These are phyloP conservation scores for Arachnopeziza araneosa DNA, from an alignment of 2,329 filamentous ascomycete species.

Conservation along the genomic window DNA sequence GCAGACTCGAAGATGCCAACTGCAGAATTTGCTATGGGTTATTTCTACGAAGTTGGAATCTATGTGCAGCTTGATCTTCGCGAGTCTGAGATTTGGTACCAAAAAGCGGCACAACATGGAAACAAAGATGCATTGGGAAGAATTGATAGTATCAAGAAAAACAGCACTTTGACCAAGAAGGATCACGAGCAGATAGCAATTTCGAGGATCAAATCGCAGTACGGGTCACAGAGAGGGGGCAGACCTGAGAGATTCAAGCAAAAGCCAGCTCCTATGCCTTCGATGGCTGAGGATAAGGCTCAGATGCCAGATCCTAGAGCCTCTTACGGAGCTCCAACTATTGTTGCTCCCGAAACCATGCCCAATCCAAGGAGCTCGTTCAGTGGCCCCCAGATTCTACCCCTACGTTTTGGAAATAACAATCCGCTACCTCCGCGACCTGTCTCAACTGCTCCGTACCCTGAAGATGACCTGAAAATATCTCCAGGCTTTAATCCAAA, in stretches of 20 bases:
- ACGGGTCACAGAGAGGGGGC: slow-evolving; percentile 61
- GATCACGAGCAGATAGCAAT: slow-evolving; percentile 93
- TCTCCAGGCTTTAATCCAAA: background rate
- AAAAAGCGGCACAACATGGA: slow-evolving; percentile 79
- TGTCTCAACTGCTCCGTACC: slow-evolving; percentile 56
- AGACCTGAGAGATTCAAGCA: slow-evolving; percentile 56
- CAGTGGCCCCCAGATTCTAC: slow-evolving; percentile 4
- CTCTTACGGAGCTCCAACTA: slow-evolving; percentile 9
- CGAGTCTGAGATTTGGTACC: slow-evolving; percentile 85
- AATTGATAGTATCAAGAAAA: slow-evolving; percentile 77
- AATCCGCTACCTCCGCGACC: slow-evolving; percentile 15
- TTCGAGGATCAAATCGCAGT: slow-evolving; percentile 76
- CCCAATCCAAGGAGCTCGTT: slow-evolving; percentile 18
- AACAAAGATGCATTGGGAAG: slow-evolving; percentile 83
- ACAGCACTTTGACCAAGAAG: slow-evolving; percentile 77
- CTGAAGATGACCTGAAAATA: slow-evolving; percentile 51
- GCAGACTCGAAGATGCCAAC: slow-evolving; percentile 77
- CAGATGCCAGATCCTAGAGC: slow-evolving; percentile 25
- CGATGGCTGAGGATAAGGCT: slow-evolving; percentile 23
- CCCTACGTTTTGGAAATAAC: slow-evolving; percentile 8
- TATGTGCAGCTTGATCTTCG: slow-evolving; percentile 76
- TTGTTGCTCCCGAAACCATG: slow-evolving; percentile 8
- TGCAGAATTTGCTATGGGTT: slow-evolving; percentile 93
- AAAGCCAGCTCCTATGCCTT: slow-evolving; percentile 27
- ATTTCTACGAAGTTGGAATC: slow-evolving; percentile 96